Base-by-base conservation (phyloP, 768 basidiomycete genomes). In the Brasilioporus rufonigricans region DNA sequence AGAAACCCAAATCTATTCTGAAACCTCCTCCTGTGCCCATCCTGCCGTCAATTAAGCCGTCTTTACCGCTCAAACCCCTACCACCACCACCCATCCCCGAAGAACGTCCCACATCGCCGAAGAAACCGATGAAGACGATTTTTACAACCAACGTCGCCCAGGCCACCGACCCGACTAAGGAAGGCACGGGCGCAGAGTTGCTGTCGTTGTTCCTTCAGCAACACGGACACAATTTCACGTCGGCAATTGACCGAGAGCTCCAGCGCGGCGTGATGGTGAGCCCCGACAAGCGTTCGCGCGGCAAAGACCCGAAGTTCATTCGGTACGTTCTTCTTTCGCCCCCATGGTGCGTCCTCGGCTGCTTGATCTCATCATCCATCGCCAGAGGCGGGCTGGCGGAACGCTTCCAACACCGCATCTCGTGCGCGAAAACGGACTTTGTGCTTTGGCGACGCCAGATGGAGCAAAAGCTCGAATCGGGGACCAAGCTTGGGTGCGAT, bases 331-430 rank as follows among this genome's bases (percentile, higher is more conserved):
- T 31, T 23, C 24, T 7, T 13, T 13, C 49, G 24, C 26, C 12
- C 23, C 8, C 26, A 33, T 14, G 0, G 24, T 10, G 12, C 33
- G 4, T 14, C n/a, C 26, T 19, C 18, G 21, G 16, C 5, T 8
- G n/a, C 29, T 26, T 16, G 1, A 7, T 31, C 36, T 44, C 26
- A 43, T 12, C 29, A 2, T 5, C 2, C 7, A 11, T 35, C 12
- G 13, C 7, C 51, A 86, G 85, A n/a, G 79, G 79, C 35, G 84
- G 85, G 1, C 61, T 85, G 4, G 84, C 84, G 0, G 78, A 79
- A 31, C 77, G 75, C 8, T 76, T 80, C 1, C 74, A 75, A 4
- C 70, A 74, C 12, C 62, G 76, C 29, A 76, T 78, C 39, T 71
- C 77, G 21, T 76, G 74, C 24, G 64, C 71, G 5, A 73, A 74